A percentile compares a stretch with the other conserved stretches of the same genome.
Evolutionary conservation across 345 rosid species (phyloP).

Genomic region (Dovyalis caffra): DNA sequence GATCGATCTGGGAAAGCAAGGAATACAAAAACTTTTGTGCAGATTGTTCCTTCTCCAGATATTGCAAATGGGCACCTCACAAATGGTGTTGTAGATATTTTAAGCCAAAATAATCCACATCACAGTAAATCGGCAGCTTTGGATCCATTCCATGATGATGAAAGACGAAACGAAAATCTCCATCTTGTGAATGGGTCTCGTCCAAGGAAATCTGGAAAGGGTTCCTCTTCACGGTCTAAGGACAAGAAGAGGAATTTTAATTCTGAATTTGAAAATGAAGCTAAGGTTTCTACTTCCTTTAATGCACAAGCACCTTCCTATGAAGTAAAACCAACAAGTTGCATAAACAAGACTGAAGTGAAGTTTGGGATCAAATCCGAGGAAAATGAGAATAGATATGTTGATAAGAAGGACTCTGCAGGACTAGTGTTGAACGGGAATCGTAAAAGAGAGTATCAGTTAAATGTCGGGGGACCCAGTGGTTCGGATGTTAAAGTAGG

Average conservation of each 20-base stretch:
- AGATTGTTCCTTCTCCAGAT: slow-evolving; percentile 43
- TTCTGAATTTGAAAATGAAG: slow-evolving; percentile 19
- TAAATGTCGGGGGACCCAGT: slow-evolving; percentile 31
- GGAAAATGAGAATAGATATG: slow-evolving; percentile 43
- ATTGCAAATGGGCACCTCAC: slow-evolving; percentile 27
- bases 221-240: slow-evolving; percentile 64
- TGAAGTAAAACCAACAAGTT: slow-evolving; percentile 43
- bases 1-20: slow-evolving; percentile 50
- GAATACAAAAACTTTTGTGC: slow-evolving; percentile 41
- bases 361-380: slow-evolving; percentile 30
- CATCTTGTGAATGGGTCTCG: slow-evolving; percentile 42
- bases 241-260: slow-evolving; percentile 50
- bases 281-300: slow-evolving; percentile 36
- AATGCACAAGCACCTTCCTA: slow-evolving; percentile 29
- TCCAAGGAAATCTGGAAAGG: slow-evolving; percentile 59
- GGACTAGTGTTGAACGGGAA: slow-evolving; percentile 39
- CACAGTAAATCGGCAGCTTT: slow-evolving; percentile 26
- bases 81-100: slow-evolving; percentile 42
- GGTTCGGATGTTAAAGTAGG: slow-evolving; percentile 44
- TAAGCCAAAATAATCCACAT: slow-evolving; percentile 33
- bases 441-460: slow-evolving; percentile 37
- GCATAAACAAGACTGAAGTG: slow-evolving; percentile 44
- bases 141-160: slow-evolving; percentile 39
- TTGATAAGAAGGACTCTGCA: slow-evolving; percentile 45
- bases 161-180: slow-evolving; percentile 44